Evolutionary conservation across 805 yeast genomes (phyloP).

Genomic region (Osmozyma mogii): DNA sequence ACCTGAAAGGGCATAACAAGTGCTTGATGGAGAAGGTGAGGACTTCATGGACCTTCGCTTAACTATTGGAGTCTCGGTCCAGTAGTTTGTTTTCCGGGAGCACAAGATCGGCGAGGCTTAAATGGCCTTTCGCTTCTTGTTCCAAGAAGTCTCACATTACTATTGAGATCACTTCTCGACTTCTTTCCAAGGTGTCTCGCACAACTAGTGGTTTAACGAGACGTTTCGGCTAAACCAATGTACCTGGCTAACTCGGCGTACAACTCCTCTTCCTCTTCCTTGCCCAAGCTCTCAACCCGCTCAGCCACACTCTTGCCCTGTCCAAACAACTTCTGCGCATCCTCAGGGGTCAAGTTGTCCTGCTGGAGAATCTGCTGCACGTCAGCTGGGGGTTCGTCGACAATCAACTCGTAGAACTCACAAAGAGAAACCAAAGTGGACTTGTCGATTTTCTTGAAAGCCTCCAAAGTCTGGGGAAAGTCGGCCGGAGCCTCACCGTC

Average conservation of each 20-base stretch:
- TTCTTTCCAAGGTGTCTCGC: too few relatives aligned
- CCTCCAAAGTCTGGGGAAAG: conserved; percentile 54
- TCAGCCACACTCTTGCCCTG: conserved; percentile 8
- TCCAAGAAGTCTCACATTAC: too few relatives aligned
- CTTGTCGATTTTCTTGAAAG: conserved; percentile 41
- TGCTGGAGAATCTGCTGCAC: conserved; percentile 7
- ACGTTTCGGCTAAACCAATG: too few relatives aligned
- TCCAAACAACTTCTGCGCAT: conserved; percentile 10
- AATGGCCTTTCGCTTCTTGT: too few relatives aligned
- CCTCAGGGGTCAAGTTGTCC: conserved; percentile 9
- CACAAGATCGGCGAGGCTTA: too few relatives aligned
- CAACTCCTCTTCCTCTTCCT: conserved; percentile 45
- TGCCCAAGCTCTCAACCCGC: conserved; percentile 19
- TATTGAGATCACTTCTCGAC: too few relatives aligned
- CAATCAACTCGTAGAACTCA: conserved; percentile 68
- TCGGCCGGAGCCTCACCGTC: conserved; percentile 54
- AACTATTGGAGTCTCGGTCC: too few relatives aligned
- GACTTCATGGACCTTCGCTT: too few relatives aligned
- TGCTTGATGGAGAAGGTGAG: too few relatives aligned
- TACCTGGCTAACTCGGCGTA: conserved; percentile 62
- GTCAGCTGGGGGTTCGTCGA: conserved; percentile 18
- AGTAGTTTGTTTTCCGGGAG: too few relatives aligned
- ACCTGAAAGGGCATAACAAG: too few relatives aligned
- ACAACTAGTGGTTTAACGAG: too few relatives aligned
- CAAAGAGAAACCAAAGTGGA: conserved; percentile 46